Conservation (phyloP, 768 basidiomycete genomes). For the Cystobasidium tubakii region DNA sequence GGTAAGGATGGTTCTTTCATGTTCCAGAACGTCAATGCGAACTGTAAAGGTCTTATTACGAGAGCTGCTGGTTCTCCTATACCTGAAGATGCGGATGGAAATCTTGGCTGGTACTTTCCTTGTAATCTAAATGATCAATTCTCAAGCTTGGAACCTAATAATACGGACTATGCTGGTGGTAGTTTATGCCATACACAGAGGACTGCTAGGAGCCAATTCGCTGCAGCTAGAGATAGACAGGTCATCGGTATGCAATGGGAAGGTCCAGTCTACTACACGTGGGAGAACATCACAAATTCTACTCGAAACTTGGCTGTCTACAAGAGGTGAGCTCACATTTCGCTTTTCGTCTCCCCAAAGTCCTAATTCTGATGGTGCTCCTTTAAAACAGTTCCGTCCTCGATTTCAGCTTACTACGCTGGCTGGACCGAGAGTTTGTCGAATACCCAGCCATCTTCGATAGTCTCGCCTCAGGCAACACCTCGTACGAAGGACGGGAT, state of each 20-base stretch:
- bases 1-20: constrained; percentile 89
- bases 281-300: constrained; percentile 70
- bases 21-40: constrained; percentile 84
- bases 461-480: constrained; percentile 62
- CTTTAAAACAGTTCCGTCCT: constrained; percentile 64
- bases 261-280: constrained; percentile 89
- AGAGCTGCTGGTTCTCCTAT: constrained; percentile 68
- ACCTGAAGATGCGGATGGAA: constrained; percentile 48
- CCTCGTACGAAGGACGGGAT: constrained; percentile 73
- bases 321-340: constrained; percentile 69
- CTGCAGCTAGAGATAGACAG: constrained; percentile 39
- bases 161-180: constrained; percentile 61
- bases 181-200: constrained; percentile 68
- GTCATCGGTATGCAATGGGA: constrained; percentile 49
- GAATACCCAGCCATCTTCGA: constrained; percentile 78
- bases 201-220: constrained; percentile 57
- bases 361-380: too few species aligned
- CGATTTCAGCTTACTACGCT: constrained; percentile 74
- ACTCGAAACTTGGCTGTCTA: constrained; percentile 83
- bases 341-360: too few species aligned
- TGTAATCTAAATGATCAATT: constrained; percentile 83
- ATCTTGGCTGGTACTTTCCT: constrained; percentile 93
- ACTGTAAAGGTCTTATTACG: constrained; percentile 71
- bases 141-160: constrained; percentile 60
- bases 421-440: constrained; percentile 75